Percentiles rank a stretch among this genome's conserved stretches.
phyloP scores from a whole-genome alignment of 2,329 filamentous ascomycete species.

The Aspergillus cejpii region DNA sequence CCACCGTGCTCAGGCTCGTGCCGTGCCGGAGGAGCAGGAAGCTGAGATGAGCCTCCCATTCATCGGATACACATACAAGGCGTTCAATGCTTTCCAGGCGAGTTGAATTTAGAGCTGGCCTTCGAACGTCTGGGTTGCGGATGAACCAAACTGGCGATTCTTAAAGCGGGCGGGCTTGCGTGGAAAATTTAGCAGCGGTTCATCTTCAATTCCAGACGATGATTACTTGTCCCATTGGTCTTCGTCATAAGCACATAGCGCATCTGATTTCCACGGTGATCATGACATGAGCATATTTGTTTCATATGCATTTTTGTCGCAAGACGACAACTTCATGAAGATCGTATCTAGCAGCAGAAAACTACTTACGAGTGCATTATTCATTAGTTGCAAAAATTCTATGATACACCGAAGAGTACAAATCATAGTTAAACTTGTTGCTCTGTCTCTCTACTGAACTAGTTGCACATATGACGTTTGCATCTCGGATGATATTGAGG shows the following conservation, averaged over 20 bases:
- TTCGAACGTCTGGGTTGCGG: constrained; percentile 15
- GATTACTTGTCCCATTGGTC: constrained; percentile 22
- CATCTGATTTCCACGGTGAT: constrained; percentile 19
- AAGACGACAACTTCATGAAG: constrained; percentile 16
- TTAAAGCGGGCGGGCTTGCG: constrained; percentile 33
- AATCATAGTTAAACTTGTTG: constrained; percentile 16
- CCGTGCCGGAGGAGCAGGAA: constrained; percentile 67
- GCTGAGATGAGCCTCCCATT: constrained; percentile 95
- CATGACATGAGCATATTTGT: constrained; percentile 25
- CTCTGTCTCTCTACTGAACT: constrained; percentile 2
- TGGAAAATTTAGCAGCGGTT: constrained; percentile 19
- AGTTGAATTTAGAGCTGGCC: constrained; percentile 25
- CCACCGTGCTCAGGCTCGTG: constrained; percentile 74
- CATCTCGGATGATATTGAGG: too few species aligned
- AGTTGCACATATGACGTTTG: not conserved
- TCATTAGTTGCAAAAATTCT: constrained; percentile 6
- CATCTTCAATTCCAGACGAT: constrained; percentile 19
- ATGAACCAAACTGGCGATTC: constrained; percentile 18
- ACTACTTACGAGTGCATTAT: constrained; percentile 13
- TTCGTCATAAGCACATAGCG: constrained; percentile 34
- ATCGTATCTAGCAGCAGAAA: constrained; percentile 12
- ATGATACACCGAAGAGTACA: constrained; percentile 13
- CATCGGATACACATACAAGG: constrained; percentile 96
- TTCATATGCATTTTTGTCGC: constrained; percentile 22
- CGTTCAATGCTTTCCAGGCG: constrained; percentile 64